A percentile compares a stretch with the other conserved stretches of the same genome.
Evolutionary conservation across 2,329 filamentous ascomycete genomes (phyloP).

Genomic region (Ceratocystis smalleyi): DNA sequence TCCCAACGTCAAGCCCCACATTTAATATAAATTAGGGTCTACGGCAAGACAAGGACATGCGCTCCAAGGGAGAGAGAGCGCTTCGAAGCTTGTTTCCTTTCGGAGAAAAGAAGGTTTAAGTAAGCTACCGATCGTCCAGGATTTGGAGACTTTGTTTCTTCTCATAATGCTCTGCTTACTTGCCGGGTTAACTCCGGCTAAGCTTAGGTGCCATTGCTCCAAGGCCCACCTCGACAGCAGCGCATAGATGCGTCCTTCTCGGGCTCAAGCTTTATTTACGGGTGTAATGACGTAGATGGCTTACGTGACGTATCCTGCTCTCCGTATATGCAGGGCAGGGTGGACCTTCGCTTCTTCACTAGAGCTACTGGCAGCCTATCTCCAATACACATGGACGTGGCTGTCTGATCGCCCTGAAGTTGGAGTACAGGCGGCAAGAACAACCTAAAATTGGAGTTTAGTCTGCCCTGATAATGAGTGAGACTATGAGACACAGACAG

Average conservation of each 20-base stretch:
- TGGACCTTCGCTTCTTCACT: too few relatives aligned
- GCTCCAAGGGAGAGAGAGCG: background rate
- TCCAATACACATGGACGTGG: background rate
- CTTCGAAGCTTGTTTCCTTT: background rate
- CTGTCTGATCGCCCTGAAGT: background rate
- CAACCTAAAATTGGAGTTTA: background rate
- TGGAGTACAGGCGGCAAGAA: background rate
- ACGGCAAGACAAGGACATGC: background rate
- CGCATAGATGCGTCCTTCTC: background rate
- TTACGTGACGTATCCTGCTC: too few relatives aligned
- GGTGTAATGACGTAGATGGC: too few relatives aligned
- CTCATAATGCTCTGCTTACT: background rate
- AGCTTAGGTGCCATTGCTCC: background rate
- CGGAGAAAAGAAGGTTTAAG: background rate
- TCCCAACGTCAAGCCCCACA: background rate
- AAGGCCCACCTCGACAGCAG: background rate
- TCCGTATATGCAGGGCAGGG: too few relatives aligned
- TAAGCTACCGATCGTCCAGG: background rate
- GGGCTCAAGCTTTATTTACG: too few relatives aligned
- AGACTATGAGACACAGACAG: background rate
- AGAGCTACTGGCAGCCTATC: background rate
- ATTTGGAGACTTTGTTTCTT: background rate
- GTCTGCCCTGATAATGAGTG: background rate
- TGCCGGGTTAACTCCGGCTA: background rate
- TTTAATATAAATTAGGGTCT: background rate